Evolutionary conservation across 164 flowering plant species (phyloP), one percentile per base, ranked within the genome.

Genomic region (Nymphaea thermarum): DNA sequence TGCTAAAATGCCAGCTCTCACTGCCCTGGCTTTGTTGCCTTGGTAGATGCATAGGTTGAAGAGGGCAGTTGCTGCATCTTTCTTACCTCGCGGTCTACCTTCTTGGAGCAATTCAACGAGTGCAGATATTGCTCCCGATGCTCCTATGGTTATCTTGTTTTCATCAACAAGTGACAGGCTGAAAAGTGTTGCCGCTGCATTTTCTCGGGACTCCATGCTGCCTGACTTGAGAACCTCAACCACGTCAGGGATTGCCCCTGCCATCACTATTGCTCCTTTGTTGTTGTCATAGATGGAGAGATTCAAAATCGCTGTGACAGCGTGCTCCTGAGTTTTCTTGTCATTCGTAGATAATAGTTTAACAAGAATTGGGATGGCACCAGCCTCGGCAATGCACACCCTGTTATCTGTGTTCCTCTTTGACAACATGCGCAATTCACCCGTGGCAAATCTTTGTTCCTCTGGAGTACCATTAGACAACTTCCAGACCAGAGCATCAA

Each of bases 161-260:
- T 94, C 97, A 71, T 94, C 97, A 2, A 82, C 79, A 44, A 89
- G 82, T 8, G 98, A 89, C 69, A 94, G 71, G 69, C 96, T 91
- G 67, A 94, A 94, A 66, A 94, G 83, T 61, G 98, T 89, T 5
- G 98, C 98, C 44, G 98, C 98, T 17, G 98, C 93, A 78, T 89
- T 94, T 70, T 94, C 97, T 63, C 84, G 79, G 0, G 95, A 88
- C 77, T 87, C 96, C 84, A 80, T 84, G 79, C 82, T 89, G 69
- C 96, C 96, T 60, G 77, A 71, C 76, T 88, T 81, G 14, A 94
- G 88, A 67, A 94, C 84, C 68, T 88, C 91, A 64, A 94, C 87
- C 18, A 94, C 84, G 1, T 90, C 87, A 57, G 97, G 90, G 63
- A 91, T 71, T 1, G 96, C 98, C 18, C 87, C 90, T 4, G 95